Base-by-base conservation (phyloP, 208 protist species). In the Acanthamoeba healyi region DNA sequence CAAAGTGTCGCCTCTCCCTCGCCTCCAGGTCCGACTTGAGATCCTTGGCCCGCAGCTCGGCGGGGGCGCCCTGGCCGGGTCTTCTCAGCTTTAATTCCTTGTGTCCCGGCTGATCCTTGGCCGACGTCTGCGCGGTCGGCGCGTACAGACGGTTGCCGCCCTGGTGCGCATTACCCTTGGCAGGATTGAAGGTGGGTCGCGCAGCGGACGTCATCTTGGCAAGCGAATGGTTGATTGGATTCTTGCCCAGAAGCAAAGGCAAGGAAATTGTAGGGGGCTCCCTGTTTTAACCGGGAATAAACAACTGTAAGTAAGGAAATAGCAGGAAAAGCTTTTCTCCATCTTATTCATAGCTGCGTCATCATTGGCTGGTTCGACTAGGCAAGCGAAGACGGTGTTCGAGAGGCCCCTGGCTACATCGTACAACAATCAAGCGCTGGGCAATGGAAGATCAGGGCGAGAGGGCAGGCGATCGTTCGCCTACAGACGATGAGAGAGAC, bases 41-140 rank as follows among this genome's bases (percentile, higher is more conserved):
- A 49, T 96, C 94, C 34, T 94, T 90, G 1, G 51, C 40, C 19
- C 54, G 26, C 40, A 96, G 10, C 51, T 96, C 95, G 14, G 65
- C n/a, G 5, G 49, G 46, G 54, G 81, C 93, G 36, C 51, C 38
- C 84, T 96, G 95, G 14, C 95, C 95, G 12, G 82, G 44, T 29
- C 94, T 42, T 26, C 95, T 67, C 49, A 94, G 42, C 74, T 96
- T 96, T 34, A 96, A 88, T 29, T 74, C 58, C 19, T 67, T 95
- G 38, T 96, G 95, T 10, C 93, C 94, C 4, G 95, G 74, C 82
- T 96, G 72, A 46, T 96, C 95, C 77, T 92, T 82, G 9, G 95
- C 89, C 19, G 95, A 96, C n/a, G 84, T 94, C 89, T 96, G 95
- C 65, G n/a, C 19, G 5, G 91, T 54, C 26, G 95, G 95, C 32